Evolutionary conservation across 2,329 filamentous ascomycete species (phyloP), one percentile per base, ranked within the genome.

Genomic region (Hypoxylon sp.): DNA sequence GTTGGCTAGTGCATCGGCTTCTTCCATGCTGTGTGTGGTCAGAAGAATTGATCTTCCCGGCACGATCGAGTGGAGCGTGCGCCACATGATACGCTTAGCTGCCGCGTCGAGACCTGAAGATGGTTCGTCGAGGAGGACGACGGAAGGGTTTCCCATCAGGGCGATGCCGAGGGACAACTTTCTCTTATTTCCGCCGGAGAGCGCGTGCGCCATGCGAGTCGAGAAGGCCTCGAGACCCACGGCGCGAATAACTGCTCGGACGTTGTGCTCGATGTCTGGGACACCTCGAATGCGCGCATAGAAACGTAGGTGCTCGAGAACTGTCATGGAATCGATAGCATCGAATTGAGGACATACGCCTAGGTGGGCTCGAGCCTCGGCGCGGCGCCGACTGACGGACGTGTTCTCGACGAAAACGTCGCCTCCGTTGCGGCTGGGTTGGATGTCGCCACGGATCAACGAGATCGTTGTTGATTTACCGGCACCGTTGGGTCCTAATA

Each of bases 1-100:
- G 28, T 88, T 89, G 0, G 94, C 94, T 2, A 98, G 83, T 0
- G 93, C 93, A 73, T 97, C 93, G 0, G 94, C 95, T 79, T 97
- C 95, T 77, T 97, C 94, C 93, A 97, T 97, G 50, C 88, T 92
- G 77, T 98, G 95, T 0, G 95, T 97, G 0, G 95, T 97, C 16
- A 98, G 85, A 1, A 98, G 83, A 14, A 97, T 87, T 0, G 90
- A 92, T n/a, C 94, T 87, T 0, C 93, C 93, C 0, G 88, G 86
- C 0, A 91, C 89, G 2, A 94, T 89, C 1, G 88, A 85, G 2
- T 87, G 87, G 0, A 97, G 83, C 0, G 93, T 97, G 60, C 88
- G 88, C 95, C 95, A 97, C 92, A 98, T 97, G 69, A 96, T 86
- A 42, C 95, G 87, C 78, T 97, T 97, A 0, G 93, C 91, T 0